These are phyloP conservation scores for Tetragonia tetragonoides DNA, from an alignment of 148 eudicot genomes.

Conservation along the genomic window DNA sequence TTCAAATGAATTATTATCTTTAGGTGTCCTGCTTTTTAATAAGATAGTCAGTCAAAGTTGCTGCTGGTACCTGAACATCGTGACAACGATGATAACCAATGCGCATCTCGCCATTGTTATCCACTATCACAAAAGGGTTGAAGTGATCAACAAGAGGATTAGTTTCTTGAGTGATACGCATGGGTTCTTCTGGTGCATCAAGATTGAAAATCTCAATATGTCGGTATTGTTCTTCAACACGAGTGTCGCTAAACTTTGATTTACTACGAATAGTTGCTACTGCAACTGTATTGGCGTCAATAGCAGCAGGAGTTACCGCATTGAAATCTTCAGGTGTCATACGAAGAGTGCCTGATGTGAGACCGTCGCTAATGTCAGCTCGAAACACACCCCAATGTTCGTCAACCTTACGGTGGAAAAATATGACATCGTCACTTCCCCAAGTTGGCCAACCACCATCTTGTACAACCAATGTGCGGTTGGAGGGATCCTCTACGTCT, in stretches of 20 bases:
- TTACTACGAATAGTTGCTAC: slow-evolving; percentile 19
- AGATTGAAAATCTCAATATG: slow-evolving; percentile 16
- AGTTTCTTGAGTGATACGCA: neutral
- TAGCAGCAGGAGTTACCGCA: slow-evolving; percentile 11
- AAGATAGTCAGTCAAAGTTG: no score
- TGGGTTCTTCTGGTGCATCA: neutral
- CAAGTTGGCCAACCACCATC: no score
- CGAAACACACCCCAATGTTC: slow-evolving; percentile 23
- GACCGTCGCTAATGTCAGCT: neutral
- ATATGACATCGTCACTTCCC: no score
- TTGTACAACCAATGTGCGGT: no score
- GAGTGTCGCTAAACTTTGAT: neutral
- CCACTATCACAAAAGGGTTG: slow-evolving; percentile 12
- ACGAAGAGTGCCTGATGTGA: neutral
- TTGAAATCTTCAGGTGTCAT: neutral
- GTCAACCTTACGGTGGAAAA: no score
- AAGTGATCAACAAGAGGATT: slow-evolving; percentile 17
- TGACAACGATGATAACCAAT: slow-evolving; percentile 22
- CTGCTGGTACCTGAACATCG: no score
- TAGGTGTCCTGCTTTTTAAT: no score
- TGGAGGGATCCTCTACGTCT: no score
- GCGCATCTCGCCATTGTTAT: neutral
- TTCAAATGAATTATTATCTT: no score
- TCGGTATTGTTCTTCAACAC: slow-evolving; percentile 5
- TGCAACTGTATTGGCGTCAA: slow-evolving; percentile 2